Evolutionary conservation across 257 asterid species (phyloP), one percentile per base, ranked within the genome.

Genomic region (Lycium ferocissimum): DNA sequence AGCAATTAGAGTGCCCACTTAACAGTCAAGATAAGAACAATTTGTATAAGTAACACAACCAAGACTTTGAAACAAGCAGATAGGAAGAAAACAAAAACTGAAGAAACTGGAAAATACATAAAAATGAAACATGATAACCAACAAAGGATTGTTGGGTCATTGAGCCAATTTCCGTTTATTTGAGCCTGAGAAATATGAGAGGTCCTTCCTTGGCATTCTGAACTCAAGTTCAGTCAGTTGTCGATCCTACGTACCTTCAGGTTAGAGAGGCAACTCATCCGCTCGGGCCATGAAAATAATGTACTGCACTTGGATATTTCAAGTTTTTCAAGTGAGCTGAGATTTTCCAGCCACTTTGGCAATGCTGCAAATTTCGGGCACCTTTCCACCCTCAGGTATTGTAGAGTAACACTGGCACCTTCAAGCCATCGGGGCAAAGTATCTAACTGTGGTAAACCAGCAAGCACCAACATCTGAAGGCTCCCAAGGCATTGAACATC

Each of bases 371-470:
- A 58, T 33, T 5, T 59, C n/a, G n/a, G 67, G 26, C 84, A 58
- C 37, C 69, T 35, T 17, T 56, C 70, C 20, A 80, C 51, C 17
- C 69, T 58, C 17, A 80, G 43, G 51, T 58, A 40, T 6, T 54
- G 49, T 7, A 80, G 72, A 35, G 84, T 80, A 15, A 7, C 37
- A 56, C 35, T 65, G 7, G 47, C 35, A 10, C 71, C 71, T 59
- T 58, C 69, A 3, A 80, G 58, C 84, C 84, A 80, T 47, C 54
- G 73, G 2, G 84, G 84, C 84, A 80, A 80, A 15, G 54, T 40
- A 35, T 14, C 84, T 33, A 80, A 58, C 14, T 80, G 14, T 17
- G 84, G 73, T 4, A 80, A 6, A 8, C 54, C 58, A 0, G 35
- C 35, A 13, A 80, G 63, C 8, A 38, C 84, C n/a, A 80, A 59